Percentiles rank a stretch among this genome's conserved stretches.
phyloP scores from a whole-genome alignment of 768 basidiomycete species.

The Pleurotus ostreatus region DNA sequence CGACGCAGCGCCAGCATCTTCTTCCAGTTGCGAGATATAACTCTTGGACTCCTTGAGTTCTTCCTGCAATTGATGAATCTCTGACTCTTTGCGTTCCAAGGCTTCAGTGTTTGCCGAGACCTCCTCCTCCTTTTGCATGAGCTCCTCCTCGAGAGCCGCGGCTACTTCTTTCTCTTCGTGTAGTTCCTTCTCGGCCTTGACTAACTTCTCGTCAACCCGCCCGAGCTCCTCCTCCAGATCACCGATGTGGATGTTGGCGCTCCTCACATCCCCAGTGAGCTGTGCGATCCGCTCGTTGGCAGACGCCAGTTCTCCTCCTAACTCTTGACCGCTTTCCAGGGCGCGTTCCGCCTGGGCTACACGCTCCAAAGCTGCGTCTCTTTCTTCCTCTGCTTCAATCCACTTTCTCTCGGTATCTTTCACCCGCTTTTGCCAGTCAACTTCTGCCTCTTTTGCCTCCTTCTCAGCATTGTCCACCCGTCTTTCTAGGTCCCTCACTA shows the following conservation, averaged over 20 bases:
- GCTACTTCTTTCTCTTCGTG: slow-evolving; percentile 46
- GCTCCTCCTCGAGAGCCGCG: slow-evolving; percentile 40
- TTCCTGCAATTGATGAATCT: slow-evolving; percentile 18
- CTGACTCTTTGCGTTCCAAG: slow-evolving; percentile 31
- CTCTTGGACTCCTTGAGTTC: slow-evolving; percentile 46
- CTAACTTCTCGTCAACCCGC: slow-evolving; percentile 45
- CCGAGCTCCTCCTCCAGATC: slow-evolving; percentile 62
- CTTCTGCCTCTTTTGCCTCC: slow-evolving; percentile 34
- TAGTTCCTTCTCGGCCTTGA: slow-evolving; percentile 54
- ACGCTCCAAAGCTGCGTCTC: slow-evolving; percentile 53
- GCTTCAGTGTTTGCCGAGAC: slow-evolving; percentile 27
- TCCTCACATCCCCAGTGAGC: slow-evolving; percentile 55
- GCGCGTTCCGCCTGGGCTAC: slow-evolving; percentile 62
- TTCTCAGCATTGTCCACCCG: slow-evolving; percentile 51
- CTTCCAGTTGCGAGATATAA: slow-evolving; percentile 58
- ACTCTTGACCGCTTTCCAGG: slow-evolving; percentile 60
- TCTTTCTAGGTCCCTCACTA: slow-evolving; percentile 61
- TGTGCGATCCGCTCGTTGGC: slow-evolving; percentile 59
- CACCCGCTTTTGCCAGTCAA: slow-evolving; percentile 28
- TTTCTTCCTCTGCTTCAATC: slow-evolving; percentile 43
- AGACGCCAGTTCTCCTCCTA: slow-evolving; percentile 63
- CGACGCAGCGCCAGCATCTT: slow-evolving; percentile 46
- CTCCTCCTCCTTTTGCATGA: slow-evolving; percentile 33
- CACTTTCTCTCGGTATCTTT: slow-evolving; percentile 46
- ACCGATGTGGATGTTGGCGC: slow-evolving; percentile 53